Conservation (phyloP, 306 rosid genomes). For the Acacia crassicarpa region DNA sequence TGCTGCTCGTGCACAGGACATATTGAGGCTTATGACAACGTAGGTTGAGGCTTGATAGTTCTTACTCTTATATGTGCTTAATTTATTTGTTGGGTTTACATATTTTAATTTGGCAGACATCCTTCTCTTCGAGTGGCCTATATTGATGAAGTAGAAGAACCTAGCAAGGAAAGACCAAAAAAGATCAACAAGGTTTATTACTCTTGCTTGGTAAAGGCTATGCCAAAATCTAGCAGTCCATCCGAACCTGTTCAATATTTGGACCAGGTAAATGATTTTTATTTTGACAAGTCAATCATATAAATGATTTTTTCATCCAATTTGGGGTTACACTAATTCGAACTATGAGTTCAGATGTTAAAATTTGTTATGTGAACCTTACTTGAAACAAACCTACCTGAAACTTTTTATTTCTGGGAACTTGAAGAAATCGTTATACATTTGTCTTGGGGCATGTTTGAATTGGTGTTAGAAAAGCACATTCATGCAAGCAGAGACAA, state of each 20-base stretch:
- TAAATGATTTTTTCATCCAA: not conserved
- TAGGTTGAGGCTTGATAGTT: conserved; percentile 32
- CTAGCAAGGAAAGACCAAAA: conserved; percentile 79
- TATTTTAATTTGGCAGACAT: conserved; percentile 55
- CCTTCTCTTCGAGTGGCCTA: conserved; percentile 97
- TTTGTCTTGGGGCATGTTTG: not conserved
- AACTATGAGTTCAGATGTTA: conserved; percentile 2
- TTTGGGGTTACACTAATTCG: not conserved
- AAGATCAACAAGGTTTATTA: conserved; percentile 79
- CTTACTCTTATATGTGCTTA: not conserved
- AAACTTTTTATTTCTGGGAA: not conserved
- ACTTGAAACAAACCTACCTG: conserved; percentile 2
- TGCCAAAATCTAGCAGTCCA: conserved; percentile 79
- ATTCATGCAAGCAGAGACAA: too few relatives aligned
- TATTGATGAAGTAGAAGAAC: conserved; percentile 92
- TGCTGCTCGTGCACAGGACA: conserved; percentile 84
- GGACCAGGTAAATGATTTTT: conserved; percentile 66
- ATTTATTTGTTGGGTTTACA: conserved; percentile 1
- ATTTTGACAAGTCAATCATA: not conserved
- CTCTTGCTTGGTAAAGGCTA: conserved; percentile 91
- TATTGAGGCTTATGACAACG: conserved; percentile 88
- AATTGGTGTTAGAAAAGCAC: too few relatives aligned
- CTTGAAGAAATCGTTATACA: not conserved
- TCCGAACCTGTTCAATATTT: conserved; percentile 82
- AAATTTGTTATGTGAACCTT: not conserved